Base-by-base conservation (phyloP, 139 green algal genomes). In the Ostreobium quekettii region DNA sequence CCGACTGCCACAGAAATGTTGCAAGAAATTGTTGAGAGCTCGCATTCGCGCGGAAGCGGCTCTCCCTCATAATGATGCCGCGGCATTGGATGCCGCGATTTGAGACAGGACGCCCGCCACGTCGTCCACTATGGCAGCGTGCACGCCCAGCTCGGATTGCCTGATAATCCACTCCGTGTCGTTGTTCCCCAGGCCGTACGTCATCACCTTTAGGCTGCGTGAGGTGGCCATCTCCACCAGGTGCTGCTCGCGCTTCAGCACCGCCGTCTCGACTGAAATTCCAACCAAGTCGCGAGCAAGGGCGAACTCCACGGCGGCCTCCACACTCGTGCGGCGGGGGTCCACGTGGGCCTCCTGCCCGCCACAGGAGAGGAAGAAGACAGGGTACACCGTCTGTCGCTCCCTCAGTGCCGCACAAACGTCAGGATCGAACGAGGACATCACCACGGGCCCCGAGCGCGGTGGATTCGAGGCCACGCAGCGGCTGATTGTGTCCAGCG, bases 371-470 rank as follows among this genome's bases (percentile, higher is more conserved):
- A 96, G 74, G 70, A 95, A 87, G 75, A 93, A 82, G 49, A 96
- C 87, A 1, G 82, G 76, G 48, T 80, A 76, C 11, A 53, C 11
- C 30, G 64, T 5, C 79, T 87, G 72, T 47, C 72, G 67, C 19
- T 33, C 31, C 1, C 64, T 66, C 60, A 90, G 60, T 38, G 71
- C 79, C 6, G 66, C 38, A 72, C 86, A 93, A 4, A 94, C 80
- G 37, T 95, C 88, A 1, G 90, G 90, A 76, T 94, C 88, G 63
- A 96, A 96, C 6, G 77, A 89, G 19, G 78, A 88, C 63, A 91
- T 90, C 1, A 95, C 60, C 1, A 95, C 77, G 30, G 46, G 28
- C 2, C 76, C 63, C 26, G 35, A 7, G 38, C 5, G 4, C 36
- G 64, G 7, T 28, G 3, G 19, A 38, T 28, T 53, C 58, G 32